These are phyloP conservation scores for Suillus subalutaceus DNA, from an alignment of 768 basidiomycete species.

Conservation along the genomic window DNA sequence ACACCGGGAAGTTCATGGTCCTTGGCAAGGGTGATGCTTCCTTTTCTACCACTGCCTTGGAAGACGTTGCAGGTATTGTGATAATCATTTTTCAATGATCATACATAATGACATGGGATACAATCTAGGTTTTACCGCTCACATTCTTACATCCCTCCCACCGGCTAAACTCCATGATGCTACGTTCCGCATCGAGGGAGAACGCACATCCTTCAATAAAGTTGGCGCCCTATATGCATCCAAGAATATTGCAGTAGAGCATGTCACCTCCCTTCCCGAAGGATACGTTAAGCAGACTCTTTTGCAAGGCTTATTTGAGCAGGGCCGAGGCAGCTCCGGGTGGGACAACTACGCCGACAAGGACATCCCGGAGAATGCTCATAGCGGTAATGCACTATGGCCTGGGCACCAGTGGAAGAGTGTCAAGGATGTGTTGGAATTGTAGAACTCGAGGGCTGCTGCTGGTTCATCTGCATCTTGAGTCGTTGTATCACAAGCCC, in stretches of 20 bases:
- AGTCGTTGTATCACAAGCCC: background rate
- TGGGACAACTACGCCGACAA: slow-evolving; percentile 34
- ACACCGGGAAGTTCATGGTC: slow-evolving; percentile 33
- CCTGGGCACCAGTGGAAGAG: slow-evolving; percentile 37
- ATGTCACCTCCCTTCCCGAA: slow-evolving; percentile 31
- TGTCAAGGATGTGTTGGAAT: slow-evolving; percentile 29
- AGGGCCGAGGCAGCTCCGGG: slow-evolving; percentile 36
- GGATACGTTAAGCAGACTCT: slow-evolving; percentile 33
- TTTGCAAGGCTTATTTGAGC: slow-evolving; percentile 31
- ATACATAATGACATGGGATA: background rate
- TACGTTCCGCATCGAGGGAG: slow-evolving; percentile 41
- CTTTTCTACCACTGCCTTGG: slow-evolving; percentile 35
- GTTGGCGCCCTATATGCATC: slow-evolving; percentile 33
- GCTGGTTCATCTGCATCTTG: background rate
- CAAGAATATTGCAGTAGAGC: slow-evolving; percentile 19
- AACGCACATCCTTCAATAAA: slow-evolving; percentile 29
- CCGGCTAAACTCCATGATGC: slow-evolving; percentile 27
- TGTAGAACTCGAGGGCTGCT: slow-evolving; percentile 17
- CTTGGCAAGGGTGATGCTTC: slow-evolving; percentile 35
- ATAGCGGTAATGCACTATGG: slow-evolving; percentile 36
- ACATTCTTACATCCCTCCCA: slow-evolving; percentile 36
- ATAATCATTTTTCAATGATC: slow-evolving; percentile 17
- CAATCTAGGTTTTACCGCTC: slow-evolving; percentile 36
- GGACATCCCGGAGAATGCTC: slow-evolving; percentile 34
- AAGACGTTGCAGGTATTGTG: slow-evolving; percentile 36